Evolutionary conservation across 2,329 filamentous ascomycete genomes (phyloP).

Genomic region (Cladosporium sp.): DNA sequence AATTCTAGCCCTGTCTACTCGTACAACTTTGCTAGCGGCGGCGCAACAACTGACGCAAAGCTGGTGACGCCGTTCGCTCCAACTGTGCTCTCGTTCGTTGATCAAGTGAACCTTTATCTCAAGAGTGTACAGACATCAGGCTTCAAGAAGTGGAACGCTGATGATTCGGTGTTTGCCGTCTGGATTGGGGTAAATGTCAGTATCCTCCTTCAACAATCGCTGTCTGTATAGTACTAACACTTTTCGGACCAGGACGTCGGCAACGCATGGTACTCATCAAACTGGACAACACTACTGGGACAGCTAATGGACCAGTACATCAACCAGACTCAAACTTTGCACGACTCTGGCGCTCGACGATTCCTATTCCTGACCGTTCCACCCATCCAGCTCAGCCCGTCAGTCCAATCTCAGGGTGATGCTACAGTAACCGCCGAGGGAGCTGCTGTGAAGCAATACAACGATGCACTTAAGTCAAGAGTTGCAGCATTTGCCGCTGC

Average conservation of each 20-base stretch:
- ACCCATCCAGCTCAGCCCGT: conserved; percentile 50
- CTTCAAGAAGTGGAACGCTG: conserved; percentile 36
- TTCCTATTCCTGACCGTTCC: conserved; percentile 48
- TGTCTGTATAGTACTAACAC: not conserved
- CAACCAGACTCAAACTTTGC: conserved; percentile 37
- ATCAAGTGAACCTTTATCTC: conserved; percentile 46
- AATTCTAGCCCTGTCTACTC: conserved; percentile 45
- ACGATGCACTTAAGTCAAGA: not conserved
- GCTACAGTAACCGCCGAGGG: conserved; percentile 30
- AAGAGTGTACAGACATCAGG: conserved; percentile 25
- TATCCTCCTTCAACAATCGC: not conserved
- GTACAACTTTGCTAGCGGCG: conserved; percentile 50
- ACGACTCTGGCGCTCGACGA: conserved; percentile 44
- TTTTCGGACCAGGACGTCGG: conserved; percentile 40
- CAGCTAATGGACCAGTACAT: conserved; percentile 37
- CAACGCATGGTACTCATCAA: conserved; percentile 43
- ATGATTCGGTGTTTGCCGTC: conserved; percentile 37
- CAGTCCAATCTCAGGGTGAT: conserved; percentile 40
- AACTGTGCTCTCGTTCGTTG: conserved; percentile 47
- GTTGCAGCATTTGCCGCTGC: not conserved
- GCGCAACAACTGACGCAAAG: conserved; percentile 40
- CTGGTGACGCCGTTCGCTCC: conserved; percentile 50
- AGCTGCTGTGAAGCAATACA: conserved; percentile 5
- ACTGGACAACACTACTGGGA: conserved; percentile 30
- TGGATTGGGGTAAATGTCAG: conserved; percentile 49